These are phyloP conservation scores for Fusarium piperis DNA, from an alignment of 2,329 filamentous ascomycete genomes.

Conservation along the genomic window DNA sequence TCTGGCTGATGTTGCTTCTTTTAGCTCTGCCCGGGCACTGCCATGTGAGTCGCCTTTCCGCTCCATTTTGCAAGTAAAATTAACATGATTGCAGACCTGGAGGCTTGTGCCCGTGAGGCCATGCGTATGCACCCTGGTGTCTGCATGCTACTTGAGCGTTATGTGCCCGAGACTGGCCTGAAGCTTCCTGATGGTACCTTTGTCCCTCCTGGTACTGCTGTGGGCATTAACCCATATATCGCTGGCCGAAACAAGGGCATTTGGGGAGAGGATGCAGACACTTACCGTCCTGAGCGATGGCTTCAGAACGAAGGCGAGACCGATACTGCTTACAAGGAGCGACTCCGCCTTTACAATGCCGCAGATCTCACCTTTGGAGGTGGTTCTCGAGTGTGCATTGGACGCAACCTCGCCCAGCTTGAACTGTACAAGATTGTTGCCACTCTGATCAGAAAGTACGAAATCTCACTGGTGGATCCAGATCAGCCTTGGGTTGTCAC, in stretches of 20 bases:
- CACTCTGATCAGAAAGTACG: constrained; percentile 57
- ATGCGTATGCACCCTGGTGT: constrained; percentile 58
- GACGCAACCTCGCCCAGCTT: constrained; percentile 45
- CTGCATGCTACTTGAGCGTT: constrained; percentile 56
- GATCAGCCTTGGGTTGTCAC: not conserved
- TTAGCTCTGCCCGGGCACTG: constrained; percentile 24
- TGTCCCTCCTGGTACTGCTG: constrained; percentile 49
- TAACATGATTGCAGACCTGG: constrained; percentile 38
- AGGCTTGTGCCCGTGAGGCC: constrained; percentile 59
- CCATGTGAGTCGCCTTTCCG: constrained; percentile 13
- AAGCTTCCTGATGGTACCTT: constrained; percentile 46
- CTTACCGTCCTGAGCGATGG: constrained; percentile 60
- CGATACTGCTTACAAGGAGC: constrained; percentile 42
- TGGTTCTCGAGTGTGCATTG: constrained; percentile 48
- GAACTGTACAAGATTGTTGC: constrained; percentile 51
- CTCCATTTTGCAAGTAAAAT: not conserved
- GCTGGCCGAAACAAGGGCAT: constrained; percentile 50
- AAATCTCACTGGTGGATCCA: constrained; percentile 47
- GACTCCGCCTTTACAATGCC: constrained; percentile 48
- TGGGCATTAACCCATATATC: constrained; percentile 55
- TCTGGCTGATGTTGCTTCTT: constrained; percentile 18
- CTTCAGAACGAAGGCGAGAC: constrained; percentile 40
- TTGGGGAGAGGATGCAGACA: constrained; percentile 57
- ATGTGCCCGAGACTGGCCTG: constrained; percentile 53
- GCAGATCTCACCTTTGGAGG: constrained; percentile 48